Percentiles rank a stretch among this genome's conserved stretches.
These are phyloP conservation scores for Secale cereale DNA, from an alignment of 176 grass and related monocot genomes.

Conservation along the genomic window DNA sequence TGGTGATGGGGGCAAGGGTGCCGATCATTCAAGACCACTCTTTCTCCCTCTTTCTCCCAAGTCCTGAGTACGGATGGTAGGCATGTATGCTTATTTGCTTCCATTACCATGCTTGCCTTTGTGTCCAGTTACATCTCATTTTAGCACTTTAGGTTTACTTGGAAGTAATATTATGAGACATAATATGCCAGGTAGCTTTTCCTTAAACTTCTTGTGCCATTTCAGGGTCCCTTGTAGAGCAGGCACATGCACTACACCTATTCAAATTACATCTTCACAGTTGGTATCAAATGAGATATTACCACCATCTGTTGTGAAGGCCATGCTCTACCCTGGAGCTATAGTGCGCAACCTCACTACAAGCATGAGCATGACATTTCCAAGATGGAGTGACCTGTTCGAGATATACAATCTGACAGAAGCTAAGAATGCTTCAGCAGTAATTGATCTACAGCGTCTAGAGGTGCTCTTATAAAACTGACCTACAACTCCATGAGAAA, in stretches of 20 bases:
- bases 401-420: conserved; percentile 87
- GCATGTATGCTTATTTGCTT: neutral
- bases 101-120: too few relatives aligned
- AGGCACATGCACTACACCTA: conserved; percentile 85
- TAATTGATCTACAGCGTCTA: conserved; percentile 81
- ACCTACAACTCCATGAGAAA: neutral
- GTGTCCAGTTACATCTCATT: too few relatives aligned
- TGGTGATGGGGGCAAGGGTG: too few relatives aligned
- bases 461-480: conserved; percentile 45
- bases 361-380: conserved; percentile 47
- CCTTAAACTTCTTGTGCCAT: conserved; percentile 20
- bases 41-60: neutral
- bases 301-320: conserved; percentile 68
- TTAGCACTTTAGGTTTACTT: neutral
- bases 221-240: conserved; percentile 92
- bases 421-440: conserved; percentile 72
- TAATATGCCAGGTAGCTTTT: conserved; percentile 21
- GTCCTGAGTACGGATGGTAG: neutral
- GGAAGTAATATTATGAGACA: neutral
- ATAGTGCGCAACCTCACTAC: conserved; percentile 45
- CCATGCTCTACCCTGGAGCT: conserved; percentile 81
- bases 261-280: conserved; percentile 87
- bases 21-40: neutral
- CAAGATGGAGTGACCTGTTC: conserved; percentile 67
- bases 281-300: conserved; percentile 93